These are phyloP conservation scores for Calonectria crousiana DNA, from an alignment of 2,329 filamentous ascomycete species.

Conservation along the genomic window DNA sequence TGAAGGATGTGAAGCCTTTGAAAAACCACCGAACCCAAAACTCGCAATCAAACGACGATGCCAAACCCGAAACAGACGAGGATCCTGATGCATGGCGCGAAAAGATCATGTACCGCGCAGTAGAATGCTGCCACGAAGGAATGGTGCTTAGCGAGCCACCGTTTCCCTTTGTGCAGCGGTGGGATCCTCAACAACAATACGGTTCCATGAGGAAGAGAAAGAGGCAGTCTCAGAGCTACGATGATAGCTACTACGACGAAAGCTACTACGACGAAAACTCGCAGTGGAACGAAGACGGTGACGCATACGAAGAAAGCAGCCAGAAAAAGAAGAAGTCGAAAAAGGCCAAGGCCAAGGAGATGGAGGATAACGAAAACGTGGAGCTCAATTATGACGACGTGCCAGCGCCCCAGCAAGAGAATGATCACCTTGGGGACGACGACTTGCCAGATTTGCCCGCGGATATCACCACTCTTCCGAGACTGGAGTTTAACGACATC, in stretches of 20 bases:
- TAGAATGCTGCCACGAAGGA: constrained; percentile 84
- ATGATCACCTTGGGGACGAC: constrained; percentile 62
- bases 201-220: constrained; percentile 62
- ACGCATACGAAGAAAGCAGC: constrained; percentile 52
- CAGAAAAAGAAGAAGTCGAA: constrained; percentile 51
- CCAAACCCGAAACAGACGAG: constrained; percentile 43
- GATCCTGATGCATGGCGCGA: constrained; percentile 77
- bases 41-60: constrained; percentile 21
- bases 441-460: constrained; percentile 74
- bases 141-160: constrained; percentile 80
- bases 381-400: constrained; percentile 56
- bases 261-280: constrained; percentile 44
- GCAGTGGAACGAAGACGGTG: constrained; percentile 46
- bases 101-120: constrained; percentile 80
- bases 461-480: constrained; percentile 66
- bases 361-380: constrained; percentile 41
- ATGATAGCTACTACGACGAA: constrained; percentile 46
- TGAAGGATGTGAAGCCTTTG: constrained; percentile 63
- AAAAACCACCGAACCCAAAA: constrained; percentile 50
- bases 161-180: constrained; percentile 90
- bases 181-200: constrained; percentile 80
- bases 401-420: constrained; percentile 47
- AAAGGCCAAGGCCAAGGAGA: constrained; percentile 49
- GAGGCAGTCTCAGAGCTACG: constrained; percentile 53
- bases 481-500: constrained; percentile 61